phyloP scores from a whole-genome alignment of 1,284 basidiomycete genomes.

The Leccinum griseonigrum region DNA sequence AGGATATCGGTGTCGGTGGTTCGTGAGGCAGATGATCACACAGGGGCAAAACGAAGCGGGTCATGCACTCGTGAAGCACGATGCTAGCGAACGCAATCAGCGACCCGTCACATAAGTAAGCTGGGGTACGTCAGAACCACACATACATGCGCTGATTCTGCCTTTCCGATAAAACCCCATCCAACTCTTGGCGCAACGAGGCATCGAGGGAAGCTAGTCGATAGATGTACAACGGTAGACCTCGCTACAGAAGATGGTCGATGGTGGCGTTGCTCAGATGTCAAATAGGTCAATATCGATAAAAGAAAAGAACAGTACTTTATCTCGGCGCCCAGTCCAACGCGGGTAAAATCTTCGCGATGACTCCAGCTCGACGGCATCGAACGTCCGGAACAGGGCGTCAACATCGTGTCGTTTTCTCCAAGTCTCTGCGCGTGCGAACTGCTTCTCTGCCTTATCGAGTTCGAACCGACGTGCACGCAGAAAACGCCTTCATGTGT shows the following conservation, averaged over 20 bases:
- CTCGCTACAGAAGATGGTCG: constrained; percentile 41
- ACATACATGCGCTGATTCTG: constrained; percentile 71
- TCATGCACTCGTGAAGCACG: constrained; percentile 65
- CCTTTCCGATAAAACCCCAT: constrained; percentile 48
- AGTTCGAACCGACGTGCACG: constrained; percentile 67
- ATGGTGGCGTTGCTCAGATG: background rate
- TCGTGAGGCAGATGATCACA: constrained; percentile 63
- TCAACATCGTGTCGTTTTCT: constrained; percentile 57
- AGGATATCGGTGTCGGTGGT: constrained; percentile 55
- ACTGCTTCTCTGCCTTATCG: constrained; percentile 66
- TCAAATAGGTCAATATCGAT: background rate
- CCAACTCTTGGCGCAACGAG: constrained; percentile 57
- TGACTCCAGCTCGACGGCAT: constrained; percentile 55
- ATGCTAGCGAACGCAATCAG: constrained; percentile 34
- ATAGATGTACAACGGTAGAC: constrained; percentile 73
- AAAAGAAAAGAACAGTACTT: constrained; percentile 40
- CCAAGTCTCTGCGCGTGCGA: constrained; percentile 64
- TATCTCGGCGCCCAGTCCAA: constrained; percentile 77
- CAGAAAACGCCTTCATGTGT: constrained; percentile 61
- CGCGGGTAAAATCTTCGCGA: constrained; percentile 68
- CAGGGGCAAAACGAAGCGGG: constrained; percentile 59
- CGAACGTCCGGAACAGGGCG: constrained; percentile 58
- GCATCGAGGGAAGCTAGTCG: constrained; percentile 54
- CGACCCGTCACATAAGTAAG: background rate
- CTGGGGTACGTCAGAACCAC: background rate